Evolutionary conservation across 768 basidiomycete species (phyloP), one percentile per base, ranked within the genome.

Genomic region (Solioccasus polychromus): DNA sequence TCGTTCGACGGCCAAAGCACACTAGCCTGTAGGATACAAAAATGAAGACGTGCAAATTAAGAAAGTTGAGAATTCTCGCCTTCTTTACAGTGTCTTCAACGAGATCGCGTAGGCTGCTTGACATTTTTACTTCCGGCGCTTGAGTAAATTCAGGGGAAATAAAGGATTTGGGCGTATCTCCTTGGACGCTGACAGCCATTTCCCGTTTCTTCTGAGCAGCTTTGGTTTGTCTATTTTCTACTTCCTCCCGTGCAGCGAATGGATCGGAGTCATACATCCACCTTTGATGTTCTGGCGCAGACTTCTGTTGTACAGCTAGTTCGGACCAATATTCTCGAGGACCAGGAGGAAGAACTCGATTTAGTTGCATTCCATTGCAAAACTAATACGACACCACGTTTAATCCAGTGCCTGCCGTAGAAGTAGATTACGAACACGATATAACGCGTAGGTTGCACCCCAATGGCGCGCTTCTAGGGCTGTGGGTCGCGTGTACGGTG

Each of bases 251-350:
- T 6, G 89, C 88, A 15, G 77, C 75, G 57, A 93, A 95, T 2
- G 92, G 92, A 70, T 95, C 91, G 6, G 82, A 71, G n/a, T 80
- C 76, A 55, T 88, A 95, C 79, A 90, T 86, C 92, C 92, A 94
- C 40, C 75, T 77, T 60, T 80, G 75, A 61, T 92, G 87, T 3
- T 80, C 75, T 1, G 83, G 81, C 3, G 75, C 73, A 15, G 63
- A 63, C 53, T 83, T 85, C 54, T 91, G 89, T 58, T 91, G 85
- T 3, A 66, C 66, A 8, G 80, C 80, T 2, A 96, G 69, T 54
- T 81, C 74, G 41, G 78, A 78, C 93, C 93, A 96, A 63, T 94
- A 96, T 17, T 92, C 87, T 35, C 88, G 76, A 28, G 92, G 88
- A 8, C 84, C 83, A 2, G 88, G 82, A 14, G 94, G 94, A 12